Percentiles rank a stretch among this genome's conserved stretches.
phyloP scores from a whole-genome alignment of 805 yeast species.

The Candida pini region DNA sequence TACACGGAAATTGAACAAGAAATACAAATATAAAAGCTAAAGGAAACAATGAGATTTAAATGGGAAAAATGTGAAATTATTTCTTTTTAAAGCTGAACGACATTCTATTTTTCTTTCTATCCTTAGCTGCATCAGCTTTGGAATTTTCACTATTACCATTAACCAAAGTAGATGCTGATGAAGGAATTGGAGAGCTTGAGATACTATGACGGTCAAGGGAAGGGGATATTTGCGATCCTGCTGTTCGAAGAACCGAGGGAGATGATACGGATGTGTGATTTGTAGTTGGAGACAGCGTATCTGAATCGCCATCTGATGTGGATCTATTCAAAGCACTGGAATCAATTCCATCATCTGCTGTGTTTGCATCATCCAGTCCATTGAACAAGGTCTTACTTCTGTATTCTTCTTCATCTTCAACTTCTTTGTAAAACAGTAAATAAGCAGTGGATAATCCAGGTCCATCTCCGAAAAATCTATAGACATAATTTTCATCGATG shows the following conservation, averaged over 20 bases:
- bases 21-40: neutral
- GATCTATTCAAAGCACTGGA: neutral
- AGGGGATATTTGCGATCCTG: neutral
- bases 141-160: neutral
- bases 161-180: neutral
- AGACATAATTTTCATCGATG: slow-evolving; percentile 77
- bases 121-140: neutral
- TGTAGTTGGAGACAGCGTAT: neutral
- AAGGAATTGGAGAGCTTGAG: no score
- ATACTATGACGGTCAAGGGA: no score
- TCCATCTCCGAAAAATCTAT: slow-evolving; percentile 81
- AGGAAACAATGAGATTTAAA: no score
- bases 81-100: slow-evolving; percentile 16
- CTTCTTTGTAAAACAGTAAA: slow-evolving; percentile 71
- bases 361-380: slow-evolving; percentile 21
- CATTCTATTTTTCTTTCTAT: slow-evolving; percentile 13
- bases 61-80: no score
- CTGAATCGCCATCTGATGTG: neutral
- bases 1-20: no score
- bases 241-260: neutral
- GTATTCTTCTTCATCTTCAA: slow-evolving; percentile 35
- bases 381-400: slow-evolving; percentile 22
- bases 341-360: slow-evolving; percentile 13
- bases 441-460: slow-evolving; percentile 90
- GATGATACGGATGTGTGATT: neutral